Evolutionary conservation across 2,329 filamentous ascomycete genomes (phyloP).

Genomic region (Fusarium decemcellulare): DNA sequence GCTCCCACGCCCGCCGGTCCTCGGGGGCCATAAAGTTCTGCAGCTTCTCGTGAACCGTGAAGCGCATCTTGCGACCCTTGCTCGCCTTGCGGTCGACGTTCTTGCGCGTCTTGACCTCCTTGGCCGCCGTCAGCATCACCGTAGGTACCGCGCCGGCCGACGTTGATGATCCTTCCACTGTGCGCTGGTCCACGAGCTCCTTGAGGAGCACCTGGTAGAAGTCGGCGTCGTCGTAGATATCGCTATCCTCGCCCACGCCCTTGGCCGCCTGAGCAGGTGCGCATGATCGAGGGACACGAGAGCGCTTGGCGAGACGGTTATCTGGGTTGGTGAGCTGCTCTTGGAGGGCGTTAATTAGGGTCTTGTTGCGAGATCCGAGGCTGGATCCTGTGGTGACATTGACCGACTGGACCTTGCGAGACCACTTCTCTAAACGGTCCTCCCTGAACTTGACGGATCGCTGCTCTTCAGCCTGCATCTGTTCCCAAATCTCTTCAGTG

Average conservation of each 20-base stretch:
- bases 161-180: constrained; percentile 73
- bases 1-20: constrained; percentile 84
- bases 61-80: constrained; percentile 94
- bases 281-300: constrained; percentile 81
- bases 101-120: constrained; percentile 85
- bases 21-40: constrained; percentile 98
- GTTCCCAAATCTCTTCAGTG: constrained; percentile 78
- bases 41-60: constrained; percentile 95
- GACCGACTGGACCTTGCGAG: constrained; percentile 74
- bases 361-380: constrained; percentile 51
- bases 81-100: constrained; percentile 94
- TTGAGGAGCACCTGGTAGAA: constrained; percentile 96
- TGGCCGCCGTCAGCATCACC: constrained; percentile 76
- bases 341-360: constrained; percentile 76
- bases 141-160: constrained; percentile 63
- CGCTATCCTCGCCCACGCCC: constrained; percentile 69
- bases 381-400: constrained; percentile 47
- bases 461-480: constrained; percentile 77
- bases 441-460: constrained; percentile 73
- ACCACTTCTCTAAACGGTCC: constrained; percentile 90
- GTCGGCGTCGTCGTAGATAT: constrained; percentile 92
- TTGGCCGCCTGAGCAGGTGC: constrained; percentile 77
- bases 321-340: constrained; percentile 77
- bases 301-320: constrained; percentile 76
- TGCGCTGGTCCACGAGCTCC: constrained; percentile 91